Evolutionary conservation across 2,329 filamentous ascomycete species (phyloP), one percentile per base, ranked within the genome.

Genomic region (Sphaerulina populicola): DNA sequence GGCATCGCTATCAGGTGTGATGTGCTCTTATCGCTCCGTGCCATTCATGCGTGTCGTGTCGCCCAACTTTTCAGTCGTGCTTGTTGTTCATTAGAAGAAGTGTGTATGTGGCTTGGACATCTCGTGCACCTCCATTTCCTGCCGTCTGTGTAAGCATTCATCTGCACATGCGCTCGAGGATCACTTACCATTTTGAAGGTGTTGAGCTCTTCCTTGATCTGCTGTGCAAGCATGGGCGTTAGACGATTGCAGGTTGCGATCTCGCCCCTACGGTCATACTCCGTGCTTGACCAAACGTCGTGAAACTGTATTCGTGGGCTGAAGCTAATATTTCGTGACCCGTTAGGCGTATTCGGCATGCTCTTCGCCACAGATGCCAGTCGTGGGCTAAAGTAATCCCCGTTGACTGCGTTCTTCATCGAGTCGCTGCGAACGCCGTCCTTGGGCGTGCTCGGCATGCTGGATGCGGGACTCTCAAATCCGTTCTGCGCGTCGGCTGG

Each of bases 121-220:
- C 73, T 97, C 93, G 70, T 98, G 93, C 64, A 98, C 93, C 76
- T 97, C 93, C 93, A 98, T 98, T 75, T 98, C 93, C 93, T 97
- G 11, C 12, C 9, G 8, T n/a, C 14, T 36, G 40, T 36, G 62
- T 80, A 69, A 79, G 74, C 59, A 56, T 54, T 59, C n/a, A 48
- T 50, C 47, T 12, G 21, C 21, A 18, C 21, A 8, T 18, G n/a
- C n/a, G 8, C 11, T 14, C 6, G 6, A 10, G 36, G 12, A n/a
- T 15, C 39, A 72, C 83, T 56, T 74, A 93, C 88, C 93, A 98
- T 98, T 71, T 98, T 98, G 78, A 98, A 98, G 62, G 84, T 94
- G 73, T 98, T 98, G 62, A 98, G 80, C 74, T 98, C 93, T 73
- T 98, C 93, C 73, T 97, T 97, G 73, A 98, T 98, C 70, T 98